Evolutionary conservation across 768 basidiomycete genomes (phyloP).

Genomic region (Clavaria fumosa): DNA sequence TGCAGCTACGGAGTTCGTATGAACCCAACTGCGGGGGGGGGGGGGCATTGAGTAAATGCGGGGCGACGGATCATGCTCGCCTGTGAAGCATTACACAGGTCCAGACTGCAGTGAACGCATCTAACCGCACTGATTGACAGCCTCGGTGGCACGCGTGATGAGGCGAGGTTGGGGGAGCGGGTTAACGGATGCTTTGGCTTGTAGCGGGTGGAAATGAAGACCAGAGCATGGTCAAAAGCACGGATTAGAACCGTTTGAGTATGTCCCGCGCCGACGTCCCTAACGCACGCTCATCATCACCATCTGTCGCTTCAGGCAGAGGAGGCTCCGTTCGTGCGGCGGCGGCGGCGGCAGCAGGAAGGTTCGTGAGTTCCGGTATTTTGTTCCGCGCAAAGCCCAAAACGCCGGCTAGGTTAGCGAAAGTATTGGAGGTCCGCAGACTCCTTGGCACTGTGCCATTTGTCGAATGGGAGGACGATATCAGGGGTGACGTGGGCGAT

Average conservation of each 20-base stretch:
- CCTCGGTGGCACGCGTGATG: too few relatives aligned
- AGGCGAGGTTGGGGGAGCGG: too few relatives aligned
- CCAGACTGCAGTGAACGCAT: too few relatives aligned
- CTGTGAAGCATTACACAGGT: too few relatives aligned
- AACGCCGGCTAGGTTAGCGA: constrained; percentile 45
- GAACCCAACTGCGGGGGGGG: too few relatives aligned
- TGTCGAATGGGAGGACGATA: constrained; percentile 14
- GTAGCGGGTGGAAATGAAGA: too few relatives aligned
- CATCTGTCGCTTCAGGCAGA: constrained; percentile 8
- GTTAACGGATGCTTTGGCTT: too few relatives aligned
- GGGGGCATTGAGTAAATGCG: too few relatives aligned
- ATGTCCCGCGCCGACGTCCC: constrained; percentile 27
- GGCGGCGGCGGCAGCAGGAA: constrained; percentile 14
- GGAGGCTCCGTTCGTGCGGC: constrained; percentile 17
- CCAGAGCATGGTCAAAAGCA: too few relatives aligned
- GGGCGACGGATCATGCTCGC: too few relatives aligned
- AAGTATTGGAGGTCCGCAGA: constrained; percentile 29
- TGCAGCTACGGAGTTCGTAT: too few relatives aligned
- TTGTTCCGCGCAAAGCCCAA: constrained; percentile 56
- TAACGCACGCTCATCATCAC: constrained; percentile 8
- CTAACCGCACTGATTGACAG: too few relatives aligned
- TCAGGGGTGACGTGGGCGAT: constrained; percentile 33
- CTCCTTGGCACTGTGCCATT: constrained; percentile 18
- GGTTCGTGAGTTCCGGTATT: constrained; percentile 17
- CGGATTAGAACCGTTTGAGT: constrained; percentile 21